phyloP scores from a whole-genome alignment of 345 rosid species.

The Kandelia obovata region DNA sequence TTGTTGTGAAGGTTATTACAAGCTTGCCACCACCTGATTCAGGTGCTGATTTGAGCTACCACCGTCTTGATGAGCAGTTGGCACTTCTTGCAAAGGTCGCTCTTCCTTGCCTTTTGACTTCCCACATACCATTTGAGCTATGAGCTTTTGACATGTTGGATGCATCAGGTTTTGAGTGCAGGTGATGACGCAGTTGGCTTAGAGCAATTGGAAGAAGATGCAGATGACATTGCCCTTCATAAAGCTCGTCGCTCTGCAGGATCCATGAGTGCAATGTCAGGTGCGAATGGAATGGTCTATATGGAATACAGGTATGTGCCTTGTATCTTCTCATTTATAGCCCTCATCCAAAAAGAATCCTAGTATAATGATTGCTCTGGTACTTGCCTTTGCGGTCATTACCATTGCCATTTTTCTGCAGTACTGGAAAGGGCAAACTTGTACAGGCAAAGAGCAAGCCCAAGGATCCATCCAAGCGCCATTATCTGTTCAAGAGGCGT shows the following conservation, averaged over 20 bases:
- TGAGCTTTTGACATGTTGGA: constrained; percentile 15
- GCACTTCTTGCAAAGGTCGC: constrained; percentile 65
- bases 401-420: constrained; percentile 15
- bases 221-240: constrained; percentile 75
- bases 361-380: background rate
- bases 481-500: constrained; percentile 66
- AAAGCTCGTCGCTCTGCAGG: constrained; percentile 60
- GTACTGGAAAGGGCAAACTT: constrained; percentile 47
- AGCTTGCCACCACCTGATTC: constrained; percentile 82
- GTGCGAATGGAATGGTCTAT: constrained; percentile 83
- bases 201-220: constrained; percentile 87
- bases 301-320: constrained; percentile 71
- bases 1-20: constrained; percentile 61
- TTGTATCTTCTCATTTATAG: background rate
- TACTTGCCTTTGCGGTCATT: background rate
- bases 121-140: background rate
- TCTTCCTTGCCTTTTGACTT: background rate
- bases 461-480: constrained; percentile 79
- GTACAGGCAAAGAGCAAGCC: constrained; percentile 57
- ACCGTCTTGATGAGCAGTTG: constrained; percentile 66
- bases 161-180: constrained; percentile 63
- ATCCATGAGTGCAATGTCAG: constrained; percentile 85
- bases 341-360: too few relatives aligned
- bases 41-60: constrained; percentile 71
- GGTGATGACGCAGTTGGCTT: constrained; percentile 82